Conservation (phyloP, 345 rosid species). For the Hypericum perforatum region DNA sequence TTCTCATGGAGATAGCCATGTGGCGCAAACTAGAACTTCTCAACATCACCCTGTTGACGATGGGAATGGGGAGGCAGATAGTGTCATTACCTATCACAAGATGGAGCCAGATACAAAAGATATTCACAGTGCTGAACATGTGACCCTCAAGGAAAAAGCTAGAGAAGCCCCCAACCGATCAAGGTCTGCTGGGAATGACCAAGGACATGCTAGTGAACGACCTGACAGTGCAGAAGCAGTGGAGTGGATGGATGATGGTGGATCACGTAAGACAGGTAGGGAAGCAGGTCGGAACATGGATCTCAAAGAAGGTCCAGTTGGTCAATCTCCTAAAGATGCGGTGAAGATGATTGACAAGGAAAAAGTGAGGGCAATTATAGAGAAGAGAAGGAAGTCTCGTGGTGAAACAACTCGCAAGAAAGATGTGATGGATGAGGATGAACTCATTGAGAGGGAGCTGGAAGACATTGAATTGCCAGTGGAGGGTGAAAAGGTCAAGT, state of each 20-base stretch:
- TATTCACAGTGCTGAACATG: constrained; percentile 1
- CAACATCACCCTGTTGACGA: no score
- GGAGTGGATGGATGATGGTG: constrained; percentile 11
- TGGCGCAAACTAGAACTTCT: no score
- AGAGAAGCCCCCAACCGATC: constrained; percentile 4
- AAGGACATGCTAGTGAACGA: constrained; percentile 11
- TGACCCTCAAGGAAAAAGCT: constrained; percentile 5
- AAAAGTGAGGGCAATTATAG: constrained; percentile 19
- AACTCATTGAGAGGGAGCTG: constrained; percentile 24
- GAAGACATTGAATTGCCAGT: constrained; percentile 21
- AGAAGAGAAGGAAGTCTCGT: constrained; percentile 16
- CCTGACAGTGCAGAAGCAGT: constrained; percentile 9
- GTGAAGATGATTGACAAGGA: constrained; percentile 19
- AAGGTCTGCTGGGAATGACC: constrained; percentile 12
- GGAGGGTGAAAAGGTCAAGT: constrained; percentile 15
- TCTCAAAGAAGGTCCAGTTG: constrained; percentile 11
- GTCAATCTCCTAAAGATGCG: constrained; percentile 17
- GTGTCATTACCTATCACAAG: constrained; percentile 1
- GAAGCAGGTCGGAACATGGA: constrained; percentile 8
- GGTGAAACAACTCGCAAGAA: constrained; percentile 14
- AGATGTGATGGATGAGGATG: constrained; percentile 18
- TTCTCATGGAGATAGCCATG: constrained; percentile 3
- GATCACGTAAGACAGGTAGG: no score
- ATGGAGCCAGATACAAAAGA: constrained; percentile 10
- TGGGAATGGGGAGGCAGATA: no score